Base-by-base conservation (phyloP, 495 filamentous ascomycete genomes). In the Talaromyces ruber region DNA sequence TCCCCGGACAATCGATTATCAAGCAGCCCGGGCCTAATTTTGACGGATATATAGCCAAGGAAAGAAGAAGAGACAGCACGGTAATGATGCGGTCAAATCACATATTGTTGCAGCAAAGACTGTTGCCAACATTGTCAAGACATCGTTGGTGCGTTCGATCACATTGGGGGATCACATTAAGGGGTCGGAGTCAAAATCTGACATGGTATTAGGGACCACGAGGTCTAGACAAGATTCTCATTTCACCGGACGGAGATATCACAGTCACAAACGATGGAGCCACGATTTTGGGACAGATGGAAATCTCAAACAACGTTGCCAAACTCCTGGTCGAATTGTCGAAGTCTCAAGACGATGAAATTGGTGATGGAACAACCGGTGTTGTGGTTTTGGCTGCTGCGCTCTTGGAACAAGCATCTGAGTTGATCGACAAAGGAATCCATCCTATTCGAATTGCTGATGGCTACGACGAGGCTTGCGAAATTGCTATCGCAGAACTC, bases 211-310 rank as follows among this genome's bases (percentile, higher is more conserved):
- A 89, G 86, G 94, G 94, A 53, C 94, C 94, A 61, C 88, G 95
- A 67, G 94, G 94, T 60, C 86, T 99, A 67, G 94, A 99, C 81
- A 99, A 99, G 80, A 99, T 99, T 70, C 81, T 99, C 65, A 99
- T 99, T 68, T 99, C 94, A 51, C 91, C 94, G 30, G 94, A 99
- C 74, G 94, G 94, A 71, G 94, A 98, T 76, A 99, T 99, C 73
- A 99, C 94, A 47, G 93, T 99, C 53, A 99, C 94, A 62, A 99
- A 99, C 72, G 94, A 99, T 81, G 94, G 94, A 69, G 94, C 94
- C 60, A 99, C 94, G 6, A 99, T 99, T 65, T 79, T 99, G 63
- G 84, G 87, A 64, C 94, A 97, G 86, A 99, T 99, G 94, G 94
- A 99, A 76, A 95, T 99, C 63, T 89, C 91, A 63, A 98, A 99